A percentile compares a stretch with the other conserved stretches of the same genome.
Evolutionary conservation across 2,329 filamentous ascomycete species (phyloP).

Genomic region (Arthrobotrys entomopaga): DNA sequence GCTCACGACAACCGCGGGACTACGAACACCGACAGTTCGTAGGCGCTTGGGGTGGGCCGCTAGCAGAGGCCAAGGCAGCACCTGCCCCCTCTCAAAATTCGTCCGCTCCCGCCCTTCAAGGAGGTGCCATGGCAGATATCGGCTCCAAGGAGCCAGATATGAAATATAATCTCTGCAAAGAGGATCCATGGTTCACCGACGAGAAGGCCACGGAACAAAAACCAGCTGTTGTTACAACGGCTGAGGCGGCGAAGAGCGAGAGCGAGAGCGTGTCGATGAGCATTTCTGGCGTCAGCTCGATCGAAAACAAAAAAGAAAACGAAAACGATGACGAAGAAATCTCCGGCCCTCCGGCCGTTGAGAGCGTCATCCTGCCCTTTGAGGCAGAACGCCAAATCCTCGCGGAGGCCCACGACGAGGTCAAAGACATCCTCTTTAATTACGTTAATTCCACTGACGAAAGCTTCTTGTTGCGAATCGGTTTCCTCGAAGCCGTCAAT

Average conservation of each 20-base stretch:
- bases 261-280: slow-evolving; percentile 5
- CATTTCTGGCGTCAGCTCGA: not conserved
- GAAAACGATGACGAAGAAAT: not conserved
- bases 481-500: too few species aligned
- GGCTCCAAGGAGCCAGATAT: slow-evolving; percentile 3
- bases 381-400: slow-evolving; percentile 7
- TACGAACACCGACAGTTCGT: not conserved
- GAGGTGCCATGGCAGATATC: not conserved
- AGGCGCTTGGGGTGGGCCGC: slow-evolving; percentile 13
- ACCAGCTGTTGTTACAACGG: not conserved
- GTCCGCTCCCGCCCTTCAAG: not conserved
- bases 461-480: too few species aligned
- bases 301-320: not conserved
- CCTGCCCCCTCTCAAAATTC: not conserved
- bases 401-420: not conserved
- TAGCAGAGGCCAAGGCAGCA: not conserved
- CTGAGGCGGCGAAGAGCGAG: not conserved
- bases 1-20: not conserved
- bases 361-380: slow-evolving; percentile 2
- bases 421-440: slow-evolving; percentile 6
- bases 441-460: not conserved
- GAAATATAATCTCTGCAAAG: not conserved
- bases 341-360: not conserved
- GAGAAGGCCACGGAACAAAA: not conserved
- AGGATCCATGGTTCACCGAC: slow-evolving; percentile 16